Evolutionary conservation across 345 rosid species (phyloP).

Genomic region (Ceriops tagal): DNA sequence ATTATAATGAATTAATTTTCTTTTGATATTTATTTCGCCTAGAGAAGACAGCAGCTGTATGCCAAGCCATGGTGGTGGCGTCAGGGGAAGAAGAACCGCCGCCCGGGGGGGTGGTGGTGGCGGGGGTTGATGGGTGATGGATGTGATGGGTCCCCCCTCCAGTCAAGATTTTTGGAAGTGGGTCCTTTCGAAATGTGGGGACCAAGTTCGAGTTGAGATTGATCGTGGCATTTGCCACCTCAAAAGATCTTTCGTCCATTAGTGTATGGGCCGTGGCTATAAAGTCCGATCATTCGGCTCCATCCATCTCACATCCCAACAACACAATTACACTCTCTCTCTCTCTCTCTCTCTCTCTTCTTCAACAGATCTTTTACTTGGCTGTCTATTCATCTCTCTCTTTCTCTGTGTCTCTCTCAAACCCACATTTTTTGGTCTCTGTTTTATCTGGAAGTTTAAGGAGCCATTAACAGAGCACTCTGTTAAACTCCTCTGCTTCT

Average conservation of each 20-base stretch:
- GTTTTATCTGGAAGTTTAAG: neutral
- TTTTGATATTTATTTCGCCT: no score
- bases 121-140: neutral
- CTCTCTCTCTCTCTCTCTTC: slow-evolving; percentile 4
- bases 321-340: neutral
- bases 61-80: neutral
- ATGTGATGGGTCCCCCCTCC: neutral
- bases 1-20: no score
- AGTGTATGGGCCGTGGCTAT: slow-evolving; percentile 9
- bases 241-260: neutral
- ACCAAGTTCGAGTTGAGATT: neutral
- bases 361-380: neutral
- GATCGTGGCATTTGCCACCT: neutral
- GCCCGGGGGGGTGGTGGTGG: no score
- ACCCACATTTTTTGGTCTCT: no score
- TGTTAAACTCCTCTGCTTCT: neutral
- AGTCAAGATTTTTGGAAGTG: neutral
- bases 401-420: neutral
- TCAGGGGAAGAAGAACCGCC: neutral
- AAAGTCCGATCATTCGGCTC: slow-evolving; percentile 4
- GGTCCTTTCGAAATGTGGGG: neutral
- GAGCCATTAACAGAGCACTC: slow-evolving; percentile 13
- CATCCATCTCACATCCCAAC: neutral
- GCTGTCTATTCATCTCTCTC: neutral
- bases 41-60: slow-evolving; percentile 15